Evolutionary conservation across 2,329 filamentous ascomycete genomes (phyloP), one percentile per base, ranked within the genome.

Genomic region (Cercospora sesami): DNA sequence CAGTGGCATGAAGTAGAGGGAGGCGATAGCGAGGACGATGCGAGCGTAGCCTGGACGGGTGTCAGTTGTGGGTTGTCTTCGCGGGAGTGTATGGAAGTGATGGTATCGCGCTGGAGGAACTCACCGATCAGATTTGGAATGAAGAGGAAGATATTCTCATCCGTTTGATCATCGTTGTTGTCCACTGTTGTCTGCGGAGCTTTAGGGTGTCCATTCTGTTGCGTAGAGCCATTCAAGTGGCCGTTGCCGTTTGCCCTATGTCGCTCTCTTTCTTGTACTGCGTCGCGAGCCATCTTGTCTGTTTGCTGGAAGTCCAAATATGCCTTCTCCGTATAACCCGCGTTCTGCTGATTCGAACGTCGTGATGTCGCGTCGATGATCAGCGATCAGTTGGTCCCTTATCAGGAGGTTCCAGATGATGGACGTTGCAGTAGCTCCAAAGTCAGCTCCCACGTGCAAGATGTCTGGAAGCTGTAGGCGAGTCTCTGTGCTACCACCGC

Each of bases 1-100:
- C 64, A 98, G 88, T 62, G 95, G 94, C 95, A 99, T 99, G 84
- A 97, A 99, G 84, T 98, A 97, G 73, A 99, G 89, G 30, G 95
- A 97, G 59, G 91, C 92, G 76, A 97, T 83, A 75, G 94, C 93
- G 73, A 85, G 82, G 60, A 85, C 77, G 73, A 85, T 80, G 65
- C 83, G 83, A 58, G 78, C 79, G 76, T 85, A 85, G 70, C 83
- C 83, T 85, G 68, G 33, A 42, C 51, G 60, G 33, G 61, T 14
- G 45, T 68, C 53, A 68, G 63, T 63, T 8, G 55, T 5, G 14
- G 23, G 6, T 4, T 30, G 23, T 21, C 28, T 39, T 18, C 39
- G 28, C 55, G 45, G 28, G 4, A 8, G 21, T 31, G 1, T 8
- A 23, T 59, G 16, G 55, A 5, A 33, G 7, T 36, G 53, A 28